Evolutionary conservation across 352 stramenopile genomes (phyloP).

Genomic region (Phytophthora syringae): DNA sequence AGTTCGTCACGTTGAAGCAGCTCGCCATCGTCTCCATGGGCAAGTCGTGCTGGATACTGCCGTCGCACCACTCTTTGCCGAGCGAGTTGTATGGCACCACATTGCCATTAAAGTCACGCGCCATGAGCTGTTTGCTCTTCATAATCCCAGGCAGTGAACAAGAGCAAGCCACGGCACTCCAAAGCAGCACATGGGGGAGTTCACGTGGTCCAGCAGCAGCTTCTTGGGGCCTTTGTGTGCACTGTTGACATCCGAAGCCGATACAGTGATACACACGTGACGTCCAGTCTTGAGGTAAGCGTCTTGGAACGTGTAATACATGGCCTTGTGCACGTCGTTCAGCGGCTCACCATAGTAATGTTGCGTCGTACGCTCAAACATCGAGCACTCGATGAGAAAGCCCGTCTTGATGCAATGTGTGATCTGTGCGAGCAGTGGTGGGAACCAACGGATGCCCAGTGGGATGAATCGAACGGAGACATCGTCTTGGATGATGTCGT

Average conservation of each 20-base stretch:
- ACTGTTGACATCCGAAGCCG: conserved; percentile 89
- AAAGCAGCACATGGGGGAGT: conserved; percentile 92
- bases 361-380: conserved; percentile 86
- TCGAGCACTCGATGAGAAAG: conserved; percentile 88
- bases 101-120: conserved; percentile 81
- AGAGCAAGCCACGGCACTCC: conserved; percentile 90
- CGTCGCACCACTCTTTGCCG: conserved; percentile 94
- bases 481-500: conserved; percentile 61
- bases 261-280: conserved; percentile 95
- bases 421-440: conserved; percentile 85
- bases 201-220: conserved; percentile 94
- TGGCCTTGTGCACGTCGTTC: conserved; percentile 46
- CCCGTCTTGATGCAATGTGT: conserved; percentile 91
- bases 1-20: conserved; percentile 95
- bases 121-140: conserved; percentile 90
- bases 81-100: conserved; percentile 93
- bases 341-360: conserved; percentile 92
- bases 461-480: conserved; percentile 65
- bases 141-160: conserved; percentile 94
- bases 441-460: conserved; percentile 81
- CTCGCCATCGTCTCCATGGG: conserved; percentile 95
- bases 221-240: conserved; percentile 77
- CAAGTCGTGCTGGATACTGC: conserved; percentile 92
- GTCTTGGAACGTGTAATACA: conserved; percentile 94
- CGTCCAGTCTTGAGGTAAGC: conserved; percentile 93